Conservation (phyloP, 805 yeast genomes). For the Sugiyamaella smithiae region DNA sequence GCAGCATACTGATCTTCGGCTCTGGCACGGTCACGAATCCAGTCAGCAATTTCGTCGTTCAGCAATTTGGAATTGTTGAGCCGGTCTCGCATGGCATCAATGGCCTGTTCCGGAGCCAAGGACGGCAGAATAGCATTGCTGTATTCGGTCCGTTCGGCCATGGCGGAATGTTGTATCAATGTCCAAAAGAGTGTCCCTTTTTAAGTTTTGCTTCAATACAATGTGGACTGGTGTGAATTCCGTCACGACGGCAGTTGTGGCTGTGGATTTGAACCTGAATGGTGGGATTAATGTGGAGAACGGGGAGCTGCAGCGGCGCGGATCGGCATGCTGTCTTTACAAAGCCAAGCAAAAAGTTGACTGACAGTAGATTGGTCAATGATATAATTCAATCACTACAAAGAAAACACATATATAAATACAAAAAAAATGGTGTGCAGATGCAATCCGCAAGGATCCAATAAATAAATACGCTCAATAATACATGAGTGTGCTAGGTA, state of each 20-base stretch:
- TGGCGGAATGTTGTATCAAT: neutral
- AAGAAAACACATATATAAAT: too few relatives aligned
- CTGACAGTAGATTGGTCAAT: too few relatives aligned
- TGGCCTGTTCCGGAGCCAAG: slow-evolving; percentile 56
- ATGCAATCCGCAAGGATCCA: neutral
- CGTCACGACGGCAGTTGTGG: too few relatives aligned
- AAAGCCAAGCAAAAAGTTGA: too few relatives aligned
- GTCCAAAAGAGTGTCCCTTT: too few relatives aligned
- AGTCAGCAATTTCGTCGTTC: slow-evolving; percentile 58
- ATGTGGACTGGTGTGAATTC: too few relatives aligned
- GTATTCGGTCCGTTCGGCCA: slow-evolving; percentile 29
- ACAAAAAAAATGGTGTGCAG: too few relatives aligned
- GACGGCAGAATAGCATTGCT: slow-evolving; percentile 42
- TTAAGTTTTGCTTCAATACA: too few relatives aligned
- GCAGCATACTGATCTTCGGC: slow-evolving; percentile 47
- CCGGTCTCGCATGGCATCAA: slow-evolving; percentile 57
- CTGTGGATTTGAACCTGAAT: neutral
- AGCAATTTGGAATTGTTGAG: slow-evolving; percentile 51
- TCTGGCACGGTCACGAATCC: slow-evolving; percentile 55
- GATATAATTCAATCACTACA: too few relatives aligned
- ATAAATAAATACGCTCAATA: neutral
- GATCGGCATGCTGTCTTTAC: too few relatives aligned
- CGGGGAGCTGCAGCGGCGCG: neutral
- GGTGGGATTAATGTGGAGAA: neutral
- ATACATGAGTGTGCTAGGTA: neutral